These are phyloP conservation scores for Nicotiana knightiana DNA, from an alignment of 257 asterid genomes.

Conservation along the genomic window DNA sequence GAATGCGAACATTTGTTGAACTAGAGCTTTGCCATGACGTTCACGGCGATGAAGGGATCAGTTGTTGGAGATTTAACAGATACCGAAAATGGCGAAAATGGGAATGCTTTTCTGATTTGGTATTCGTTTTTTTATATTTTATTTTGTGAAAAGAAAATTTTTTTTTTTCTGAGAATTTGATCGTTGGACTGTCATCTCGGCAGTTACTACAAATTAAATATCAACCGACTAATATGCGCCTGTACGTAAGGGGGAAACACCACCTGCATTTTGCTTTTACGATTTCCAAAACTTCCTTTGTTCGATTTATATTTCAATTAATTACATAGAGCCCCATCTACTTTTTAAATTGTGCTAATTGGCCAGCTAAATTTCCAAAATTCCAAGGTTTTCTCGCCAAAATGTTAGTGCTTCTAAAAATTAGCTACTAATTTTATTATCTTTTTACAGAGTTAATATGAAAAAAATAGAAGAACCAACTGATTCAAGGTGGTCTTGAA, in stretches of 20 bases:
- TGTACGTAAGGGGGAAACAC: not conserved
- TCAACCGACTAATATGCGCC: conserved; percentile 4
- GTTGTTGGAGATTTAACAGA: conserved; percentile 9
- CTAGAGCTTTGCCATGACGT: not conserved
- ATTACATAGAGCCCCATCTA: not conserved
- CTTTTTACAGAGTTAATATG: too few species aligned
- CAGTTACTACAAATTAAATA: conserved; percentile 5
- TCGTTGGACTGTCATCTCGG: conserved; percentile 4
- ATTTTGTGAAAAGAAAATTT: not conserved
- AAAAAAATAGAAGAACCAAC: too few species aligned
- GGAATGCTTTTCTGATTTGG: not conserved
- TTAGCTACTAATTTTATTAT: too few species aligned
- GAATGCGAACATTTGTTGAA: not conserved
- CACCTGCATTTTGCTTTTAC: not conserved
- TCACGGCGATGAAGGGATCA: not conserved
- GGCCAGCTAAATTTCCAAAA: not conserved
- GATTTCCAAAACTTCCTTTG: not conserved
- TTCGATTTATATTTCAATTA: too few species aligned
- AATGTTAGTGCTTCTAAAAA: not conserved
- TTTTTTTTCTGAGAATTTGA: not conserved
- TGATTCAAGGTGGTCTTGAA: too few species aligned
- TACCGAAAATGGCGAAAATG: not conserved
- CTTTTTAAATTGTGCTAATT: not conserved
- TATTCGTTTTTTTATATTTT: not conserved
- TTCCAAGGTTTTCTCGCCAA: not conserved